Evolutionary conservation across 768 basidiomycete species (phyloP).

Genomic region (Pleurotus citrinopileatus): DNA sequence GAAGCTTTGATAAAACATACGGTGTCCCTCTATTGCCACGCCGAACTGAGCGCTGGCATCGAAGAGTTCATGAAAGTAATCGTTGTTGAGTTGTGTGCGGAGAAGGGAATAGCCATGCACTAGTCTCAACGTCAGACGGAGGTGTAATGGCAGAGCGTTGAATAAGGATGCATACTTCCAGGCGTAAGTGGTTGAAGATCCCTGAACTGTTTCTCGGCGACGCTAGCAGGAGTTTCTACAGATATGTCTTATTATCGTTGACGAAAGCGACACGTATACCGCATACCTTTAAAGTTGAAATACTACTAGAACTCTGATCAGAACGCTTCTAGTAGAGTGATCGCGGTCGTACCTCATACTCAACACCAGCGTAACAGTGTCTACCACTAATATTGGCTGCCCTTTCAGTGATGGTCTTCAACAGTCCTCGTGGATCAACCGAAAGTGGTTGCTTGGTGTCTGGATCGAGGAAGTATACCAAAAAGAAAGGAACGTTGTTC

Average conservation of each 20-base stretch:
- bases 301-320: slow-evolving; percentile 45
- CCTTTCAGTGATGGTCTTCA: slow-evolving; percentile 54
- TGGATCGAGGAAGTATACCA: slow-evolving; percentile 88
- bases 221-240: slow-evolving; percentile 75
- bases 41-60: slow-evolving; percentile 71
- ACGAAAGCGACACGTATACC: background rate
- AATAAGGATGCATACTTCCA: slow-evolving; percentile 81
- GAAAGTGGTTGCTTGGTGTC: slow-evolving; percentile 72
- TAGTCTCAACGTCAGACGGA: slow-evolving; percentile 24
- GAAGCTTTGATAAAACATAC: slow-evolving; percentile 36
- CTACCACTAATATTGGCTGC: slow-evolving; percentile 47
- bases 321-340: background rate
- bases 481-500: slow-evolving; percentile 87
- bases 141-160: background rate
- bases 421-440: slow-evolving; percentile 85
- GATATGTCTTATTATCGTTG: slow-evolving; percentile 4
- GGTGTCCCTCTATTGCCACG: slow-evolving; percentile 83
- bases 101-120: slow-evolving; percentile 98
- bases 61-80: slow-evolving; percentile 88
- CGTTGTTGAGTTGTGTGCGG: slow-evolving; percentile 84
- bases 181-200: slow-evolving; percentile 80
- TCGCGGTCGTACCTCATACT: slow-evolving; percentile 74
- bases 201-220: slow-evolving; percentile 75
- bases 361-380: slow-evolving; percentile 80
- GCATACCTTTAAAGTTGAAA: slow-evolving; percentile 83